Evolutionary conservation across 2,329 filamentous ascomycete species (phyloP).

Genomic region (Penicillium sclerotiorum): DNA sequence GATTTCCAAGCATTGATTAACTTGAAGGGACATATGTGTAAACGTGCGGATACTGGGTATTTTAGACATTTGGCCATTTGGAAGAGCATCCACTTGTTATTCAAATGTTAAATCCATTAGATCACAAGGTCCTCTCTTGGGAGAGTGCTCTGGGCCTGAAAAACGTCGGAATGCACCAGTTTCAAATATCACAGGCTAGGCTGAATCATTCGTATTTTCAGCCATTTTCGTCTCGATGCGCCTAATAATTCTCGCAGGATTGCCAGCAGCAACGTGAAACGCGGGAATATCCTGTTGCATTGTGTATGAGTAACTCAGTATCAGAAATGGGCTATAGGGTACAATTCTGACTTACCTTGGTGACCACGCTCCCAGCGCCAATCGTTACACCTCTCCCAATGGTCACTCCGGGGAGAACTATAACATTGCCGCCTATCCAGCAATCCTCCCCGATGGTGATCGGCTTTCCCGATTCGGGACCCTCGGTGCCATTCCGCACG

Average conservation of each 20-base stretch:
- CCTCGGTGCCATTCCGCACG: conserved; percentile 70
- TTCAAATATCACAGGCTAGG: no score
- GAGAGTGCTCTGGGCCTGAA: no score
- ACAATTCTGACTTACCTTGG: conserved; percentile 8
- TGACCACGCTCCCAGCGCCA: conserved; percentile 79
- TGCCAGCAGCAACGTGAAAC: conserved; percentile 46
- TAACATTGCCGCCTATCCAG: conserved; percentile 72
- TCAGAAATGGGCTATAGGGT: no score
- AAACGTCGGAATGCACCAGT: no score
- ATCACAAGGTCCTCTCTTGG: not conserved
- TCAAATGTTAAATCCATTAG: not conserved
- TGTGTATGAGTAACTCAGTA: not conserved
- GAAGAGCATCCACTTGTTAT: no score
- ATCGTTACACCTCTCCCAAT: conserved; percentile 73
- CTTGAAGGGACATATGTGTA: no score
- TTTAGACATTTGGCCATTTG: no score
- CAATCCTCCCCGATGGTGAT: conserved; percentile 77
- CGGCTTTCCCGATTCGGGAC: conserved; percentile 72
- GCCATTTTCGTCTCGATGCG: conserved; percentile 42
- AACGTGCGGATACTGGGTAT: no score
- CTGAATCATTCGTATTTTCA: no score
- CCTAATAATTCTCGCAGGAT: conserved; percentile 43
- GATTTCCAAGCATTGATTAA: not conserved
- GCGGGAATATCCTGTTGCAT: conserved; percentile 48
- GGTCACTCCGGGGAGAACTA: conserved; percentile 73